Conservation (phyloP, 192 early-diverging fungal species). For the Gigaspora rosea region DNA sequence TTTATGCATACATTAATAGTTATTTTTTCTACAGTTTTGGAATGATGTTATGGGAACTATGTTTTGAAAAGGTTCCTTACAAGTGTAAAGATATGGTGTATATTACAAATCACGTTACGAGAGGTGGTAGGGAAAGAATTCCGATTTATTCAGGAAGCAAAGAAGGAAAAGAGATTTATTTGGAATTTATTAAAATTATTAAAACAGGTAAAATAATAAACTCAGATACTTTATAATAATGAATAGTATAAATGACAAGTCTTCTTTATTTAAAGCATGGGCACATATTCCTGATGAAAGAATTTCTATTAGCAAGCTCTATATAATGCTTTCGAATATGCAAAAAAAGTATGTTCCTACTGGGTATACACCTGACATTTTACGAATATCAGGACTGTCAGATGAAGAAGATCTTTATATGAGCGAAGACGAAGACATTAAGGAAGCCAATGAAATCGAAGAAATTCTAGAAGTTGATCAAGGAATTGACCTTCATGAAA, state of each 20-base stretch:
- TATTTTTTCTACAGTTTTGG: neutral
- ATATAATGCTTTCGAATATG: no score
- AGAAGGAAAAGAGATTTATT: neutral
- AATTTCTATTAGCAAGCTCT: no score
- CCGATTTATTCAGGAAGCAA: neutral
- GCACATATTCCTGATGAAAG: no score
- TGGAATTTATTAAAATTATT: neutral
- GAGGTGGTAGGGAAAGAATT: neutral
- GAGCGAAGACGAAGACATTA: no score
- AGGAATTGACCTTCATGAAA: neutral
- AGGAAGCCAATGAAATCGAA: neutral
- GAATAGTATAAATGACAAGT: no score
- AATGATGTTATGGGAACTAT: neutral
- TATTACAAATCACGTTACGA: conserved; percentile 6
- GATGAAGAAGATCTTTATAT: no score
- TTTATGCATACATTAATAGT: neutral
- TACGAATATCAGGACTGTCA: no score
- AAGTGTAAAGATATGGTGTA: neutral
- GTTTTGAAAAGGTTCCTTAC: neutral
- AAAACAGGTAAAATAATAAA: neutral
- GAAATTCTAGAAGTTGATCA: neutral
- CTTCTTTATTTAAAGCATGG: no score
- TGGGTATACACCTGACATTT: neutral
- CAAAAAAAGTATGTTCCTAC: neutral
- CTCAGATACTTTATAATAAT: no score